Base-by-base conservation (phyloP, 257 asterid genomes). In the Lycium ferocissimum region DNA sequence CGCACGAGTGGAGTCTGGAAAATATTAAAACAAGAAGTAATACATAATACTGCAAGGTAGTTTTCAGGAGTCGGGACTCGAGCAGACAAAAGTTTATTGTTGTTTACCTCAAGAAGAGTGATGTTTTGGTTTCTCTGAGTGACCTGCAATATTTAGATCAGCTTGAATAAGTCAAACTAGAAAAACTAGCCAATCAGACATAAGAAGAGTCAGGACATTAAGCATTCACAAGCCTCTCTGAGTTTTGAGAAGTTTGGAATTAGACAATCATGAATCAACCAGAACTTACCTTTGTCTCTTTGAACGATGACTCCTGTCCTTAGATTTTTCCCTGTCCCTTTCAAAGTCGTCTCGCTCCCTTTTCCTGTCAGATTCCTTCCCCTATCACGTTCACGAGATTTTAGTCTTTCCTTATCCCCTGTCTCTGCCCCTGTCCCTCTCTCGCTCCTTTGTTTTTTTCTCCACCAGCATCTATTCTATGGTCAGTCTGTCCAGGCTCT, bases 331-430 rank as follows among this genome's bases (percentile, higher is more conserved):
- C 84, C 94, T 90, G 49, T 92, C 95, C 86, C 96, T 89, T 84
- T 94, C 98, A 37, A 78, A 81, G 78, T 91, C 97, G 43, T 92
- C 95, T 9, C 91, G 87, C 66, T 91, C 95, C 13, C 95, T 89
- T 69, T 92, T 96, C 90, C 96, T 85, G 80, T 94, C 97, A 72
- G 93, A 90, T 35, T 92, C 97, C 84, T 95, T 79, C 93, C 94
- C 89, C 97, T 91, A 17, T 93, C 94, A 70, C 89, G 88, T 73
- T 93, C 96, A 80, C 94, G 89, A 83, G 91, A 85, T 89, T 88
- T 93, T 22, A 70, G 86, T 87, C 95, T 96, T 85, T 93, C 97
- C 89, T 66, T 90, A 38, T 89, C 91, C 87, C 67, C 86, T 84
- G 26, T 84, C 95, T 75, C 90, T 88, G 15, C 91, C 96, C 80